Base-by-base conservation (phyloP, 805 yeast species). In the Pichia scutulata region DNA sequence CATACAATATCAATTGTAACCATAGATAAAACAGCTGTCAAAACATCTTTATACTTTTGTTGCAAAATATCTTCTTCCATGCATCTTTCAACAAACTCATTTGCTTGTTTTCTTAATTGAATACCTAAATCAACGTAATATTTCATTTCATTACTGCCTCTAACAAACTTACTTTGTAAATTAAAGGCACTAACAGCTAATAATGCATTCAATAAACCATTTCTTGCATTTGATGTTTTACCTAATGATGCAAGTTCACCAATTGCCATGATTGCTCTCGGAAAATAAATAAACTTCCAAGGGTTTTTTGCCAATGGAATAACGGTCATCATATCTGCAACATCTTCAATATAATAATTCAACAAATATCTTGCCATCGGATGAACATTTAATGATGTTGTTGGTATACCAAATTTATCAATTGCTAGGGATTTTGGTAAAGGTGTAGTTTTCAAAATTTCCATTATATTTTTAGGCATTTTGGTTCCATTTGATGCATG, bases 231-330 rank as follows among this genome's bases (percentile, higher is more conserved):
- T 1, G 90, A 77, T 0, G 95, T 85, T 47, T 71, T 71, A 0
- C 96, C 96, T 40, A 82, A 64, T 2, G 89, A 82, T 25, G 82
- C 77, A 24, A 87, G 67, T 60, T 89, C 96, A 4, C 96, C 96
- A 24, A 89, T 71, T 0, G 95, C 95, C 71, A 78, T 73, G 30
- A 86, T 66, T 1, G 95, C 96, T 46, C 93, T 67, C 0, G 96
- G 95, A 53, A 88, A 81, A 65, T 86, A 88, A n/a, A 87, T 80
- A 2, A 84, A 81, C 58, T 84, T 84, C 96, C 96, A 89, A 0
- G 96, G 95, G 61, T 86, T 89, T 54, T 83, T 85, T 0, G 86
- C 79, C 23, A 79, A 65, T 1, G 83, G 83, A 41, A 79, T 76
- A 23, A 79, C 84, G 1, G 83, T 79, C 83, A 78, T 78, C 68